A percentile compares a stretch with the other conserved stretches of the same genome.
Conservation (phyloP, 441 rosid species). For the Isatis lusitanica region DNA sequence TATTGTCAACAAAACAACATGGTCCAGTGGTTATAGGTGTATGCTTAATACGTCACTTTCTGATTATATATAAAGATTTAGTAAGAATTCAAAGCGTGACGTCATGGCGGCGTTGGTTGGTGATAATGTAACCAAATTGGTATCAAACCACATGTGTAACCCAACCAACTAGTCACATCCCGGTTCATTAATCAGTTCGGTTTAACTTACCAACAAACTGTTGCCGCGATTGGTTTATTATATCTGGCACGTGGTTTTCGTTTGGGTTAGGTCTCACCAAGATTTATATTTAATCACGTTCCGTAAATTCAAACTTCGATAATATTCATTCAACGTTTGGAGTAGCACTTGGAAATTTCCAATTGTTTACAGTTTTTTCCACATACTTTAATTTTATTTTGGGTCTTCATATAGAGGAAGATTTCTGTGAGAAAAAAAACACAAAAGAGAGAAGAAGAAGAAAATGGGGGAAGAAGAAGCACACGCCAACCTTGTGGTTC, state of each 20-base stretch:
- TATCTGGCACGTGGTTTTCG: slow-evolving; percentile 26
- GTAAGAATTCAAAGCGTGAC: no score
- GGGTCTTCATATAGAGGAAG: not conserved
- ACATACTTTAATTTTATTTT: not conserved
- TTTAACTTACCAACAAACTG: not conserved
- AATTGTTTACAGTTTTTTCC: not conserved
- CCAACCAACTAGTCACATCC: not conserved
- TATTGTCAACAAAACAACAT: no score
- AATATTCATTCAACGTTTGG: not conserved
- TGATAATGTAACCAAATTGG: not conserved
- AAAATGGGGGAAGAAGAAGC: slow-evolving; percentile 24
- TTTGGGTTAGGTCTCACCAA: slow-evolving; percentile 33
- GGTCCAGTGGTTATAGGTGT: no score
- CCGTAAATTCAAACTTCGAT: not conserved
- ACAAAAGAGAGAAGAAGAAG: not conserved
- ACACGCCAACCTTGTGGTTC: slow-evolving; percentile 32
- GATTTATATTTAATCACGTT: slow-evolving; percentile 6
- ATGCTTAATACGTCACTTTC: no score
- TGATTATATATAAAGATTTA: no score
- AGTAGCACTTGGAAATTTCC: not conserved
- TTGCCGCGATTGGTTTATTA: not conserved
- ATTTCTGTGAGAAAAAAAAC: not conserved
- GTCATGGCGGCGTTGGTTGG: no score
- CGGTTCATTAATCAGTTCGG: slow-evolving; percentile 23
- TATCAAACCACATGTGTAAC: not conserved